Base-by-base conservation (phyloP, 2,329 filamentous ascomycete species). In the Aspergillus caelatus region DNA sequence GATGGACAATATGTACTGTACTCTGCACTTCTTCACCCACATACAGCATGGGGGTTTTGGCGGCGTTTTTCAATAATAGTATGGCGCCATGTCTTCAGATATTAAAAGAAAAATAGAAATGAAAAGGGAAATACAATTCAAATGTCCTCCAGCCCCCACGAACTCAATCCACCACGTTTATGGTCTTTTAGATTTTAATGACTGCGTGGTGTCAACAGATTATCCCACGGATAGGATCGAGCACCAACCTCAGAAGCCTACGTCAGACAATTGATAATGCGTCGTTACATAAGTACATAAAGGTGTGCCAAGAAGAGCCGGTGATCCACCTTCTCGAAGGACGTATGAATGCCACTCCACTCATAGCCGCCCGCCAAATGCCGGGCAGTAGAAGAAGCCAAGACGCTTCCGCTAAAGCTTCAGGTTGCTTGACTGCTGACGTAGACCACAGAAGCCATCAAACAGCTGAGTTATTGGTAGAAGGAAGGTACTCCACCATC, bases 401-500 rank as follows among this genome's bases (percentile, higher is more conserved):
- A 54, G 52, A 23, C n/a, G 52, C 32, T 54, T 36, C 52, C 52
- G 36, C 52, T 36, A 54, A 54, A 54, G 52, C 30, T 36, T 54
- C 52, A 36, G 30, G 9, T 54, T 54, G 52, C 52, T 54, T 54
- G n/a, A 36, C 19, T 54, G 52, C 52, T 54, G 30, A 54, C 52
- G 52, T 54, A 54, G 30, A 23, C 52, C 23, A n/a, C 52, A 34
- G n/a, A 36, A 21, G 19, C 19, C 52, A 14, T 36, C 30, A 54
- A 36, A 36, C 19, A 36, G 12, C 52, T 36, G 32, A 19, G 7
- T 26, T 26, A 21, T 54, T 54, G 19, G 52, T 36, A 54, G 32
- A 54, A 36, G n/a, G 50, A 21, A 21, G 50, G 32, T 36, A 54
- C 28, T 34, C 46, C 46, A 50, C 46, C 12, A 21, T 9, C 32